These are phyloP conservation scores for Candida awuae DNA, from an alignment of 805 yeast species.

Conservation along the genomic window DNA sequence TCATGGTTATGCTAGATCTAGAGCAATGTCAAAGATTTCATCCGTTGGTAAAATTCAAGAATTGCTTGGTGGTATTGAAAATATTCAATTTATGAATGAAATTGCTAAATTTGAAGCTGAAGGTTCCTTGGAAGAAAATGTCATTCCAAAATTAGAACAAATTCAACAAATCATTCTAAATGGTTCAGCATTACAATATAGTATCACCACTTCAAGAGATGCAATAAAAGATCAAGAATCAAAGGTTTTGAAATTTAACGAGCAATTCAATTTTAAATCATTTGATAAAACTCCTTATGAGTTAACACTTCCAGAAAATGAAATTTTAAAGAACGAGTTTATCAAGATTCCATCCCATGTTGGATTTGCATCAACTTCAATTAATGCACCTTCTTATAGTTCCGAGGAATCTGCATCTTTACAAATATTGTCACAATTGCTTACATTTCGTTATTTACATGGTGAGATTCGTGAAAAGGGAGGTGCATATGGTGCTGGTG, in stretches of 20 bases:
- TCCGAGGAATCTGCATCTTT: conserved; percentile 76
- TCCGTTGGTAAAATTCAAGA: conserved; percentile 55
- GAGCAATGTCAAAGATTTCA: conserved; percentile 57
- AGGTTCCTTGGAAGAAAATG: conserved; percentile 41
- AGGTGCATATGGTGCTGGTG: conserved; percentile 98
- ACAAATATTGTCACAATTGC: conserved; percentile 70
- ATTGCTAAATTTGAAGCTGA: conserved; percentile 47
- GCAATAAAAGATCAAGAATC: conserved; percentile 31
- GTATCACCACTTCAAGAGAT: conserved; percentile 50
- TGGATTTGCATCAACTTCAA: conserved; percentile 65
- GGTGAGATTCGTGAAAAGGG: conserved; percentile 89
- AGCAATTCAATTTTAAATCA: conserved; percentile 8
- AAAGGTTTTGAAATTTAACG: conserved; percentile 28
- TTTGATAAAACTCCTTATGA: conserved; percentile 14
- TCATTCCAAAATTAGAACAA: conserved; percentile 56
- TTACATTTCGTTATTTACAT: conserved; percentile 79
- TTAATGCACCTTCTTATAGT: conserved; percentile 57
- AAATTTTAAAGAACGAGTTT: conserved; percentile 18
- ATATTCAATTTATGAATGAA: conserved; percentile 59
- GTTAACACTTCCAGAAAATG: not conserved
- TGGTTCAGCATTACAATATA: conserved; percentile 40
- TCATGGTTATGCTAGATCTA: conserved; percentile 69
- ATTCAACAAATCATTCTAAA: conserved; percentile 39
- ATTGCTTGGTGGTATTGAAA: conserved; percentile 64
- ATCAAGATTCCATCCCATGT: conserved; percentile 83